Base-by-base conservation (phyloP, 345 rosid genomes). In the Aquilaria malaccensis region DNA sequence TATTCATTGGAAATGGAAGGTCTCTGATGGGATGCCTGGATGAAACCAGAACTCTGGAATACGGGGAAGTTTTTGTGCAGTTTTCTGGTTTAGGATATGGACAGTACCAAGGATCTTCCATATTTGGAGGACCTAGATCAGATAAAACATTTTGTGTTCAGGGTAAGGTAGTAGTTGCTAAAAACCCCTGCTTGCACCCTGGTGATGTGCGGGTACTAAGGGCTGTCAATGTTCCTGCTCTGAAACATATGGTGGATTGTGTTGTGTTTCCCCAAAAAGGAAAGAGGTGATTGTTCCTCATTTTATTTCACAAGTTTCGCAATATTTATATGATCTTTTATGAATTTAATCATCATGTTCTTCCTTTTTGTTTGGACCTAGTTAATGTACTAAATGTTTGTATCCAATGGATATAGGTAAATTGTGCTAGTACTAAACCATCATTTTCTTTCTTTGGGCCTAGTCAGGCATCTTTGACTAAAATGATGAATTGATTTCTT, bases 1-100 rank as follows among this genome's bases (percentile, higher is more conserved):
- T 92, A 31, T 84, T 74, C 58, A 12, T 89, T 53, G 71, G 74
- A 30, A 32, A 73, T 55, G 98, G 81, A 77, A 82, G 96, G 73
- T 59, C 76, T 46, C 85, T 92, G 96, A 89, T 92, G 95, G 98
- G 98, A 56, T 87, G 95, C 60, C 59, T 92, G 6, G 98, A 92
- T 60, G 98, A 92, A 76, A 86, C 88, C 0, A 56, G 77, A 73
- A 89, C 77, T 45, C 58, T 92, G 45, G 77, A 83, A 32, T 85
- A 92, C 9, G 98, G 98, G 37, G 77, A 92, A 66, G 95, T 92
- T 13, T 79, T 85, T 49, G 85, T 89, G 53, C 33, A 22, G 30
- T 50, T 33, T 14, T 74, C 76, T 9, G 59, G 58, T 9, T 45
- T 10, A 9, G 49, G 46, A 22, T n/a, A 32, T 3, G 13, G 52